These are phyloP conservation scores for Wickerhamiella occidentalis DNA, from an alignment of 805 yeast genomes.

Conservation along the genomic window DNA sequence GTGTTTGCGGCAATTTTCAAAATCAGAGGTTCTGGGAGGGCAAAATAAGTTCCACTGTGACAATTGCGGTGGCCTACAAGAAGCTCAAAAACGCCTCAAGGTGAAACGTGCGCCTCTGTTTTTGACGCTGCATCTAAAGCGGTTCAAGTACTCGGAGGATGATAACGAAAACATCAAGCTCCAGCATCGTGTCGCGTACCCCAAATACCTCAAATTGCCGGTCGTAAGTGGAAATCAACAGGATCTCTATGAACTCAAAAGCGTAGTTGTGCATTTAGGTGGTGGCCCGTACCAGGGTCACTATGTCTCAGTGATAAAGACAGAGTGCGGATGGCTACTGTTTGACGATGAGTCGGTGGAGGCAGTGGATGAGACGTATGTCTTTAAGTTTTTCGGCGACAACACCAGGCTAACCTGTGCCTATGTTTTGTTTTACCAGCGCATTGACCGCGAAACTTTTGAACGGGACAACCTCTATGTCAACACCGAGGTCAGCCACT, in stretches of 20 bases:
- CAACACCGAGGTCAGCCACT: conserved; percentile 8
- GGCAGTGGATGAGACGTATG: conserved; percentile 69
- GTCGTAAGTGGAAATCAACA: conserved; percentile 45
- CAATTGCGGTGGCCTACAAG: conserved; percentile 78
- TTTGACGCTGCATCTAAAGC: conserved; percentile 71
- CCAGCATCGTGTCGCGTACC: conserved; percentile 74
- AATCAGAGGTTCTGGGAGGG: conserved; percentile 72
- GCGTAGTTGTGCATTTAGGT: conserved; percentile 87
- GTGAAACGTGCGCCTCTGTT: conserved; percentile 65
- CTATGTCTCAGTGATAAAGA: conserved; percentile 76
- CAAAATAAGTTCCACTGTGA: conserved; percentile 91
- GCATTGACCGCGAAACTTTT: conserved; percentile 27
- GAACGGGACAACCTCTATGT: conserved; percentile 12
- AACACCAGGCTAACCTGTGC: conserved; percentile 84
- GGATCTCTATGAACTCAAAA: conserved; percentile 65
- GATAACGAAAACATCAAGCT: conserved; percentile 72
- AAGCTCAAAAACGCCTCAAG: conserved; percentile 82
- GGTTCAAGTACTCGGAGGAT: conserved; percentile 84
- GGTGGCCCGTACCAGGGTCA: conserved; percentile 98
- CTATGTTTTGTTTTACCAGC: conserved; percentile 72
- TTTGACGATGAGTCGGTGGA: conserved; percentile 96
- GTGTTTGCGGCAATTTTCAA: conserved; percentile 69
- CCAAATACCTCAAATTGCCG: conserved; percentile 56
- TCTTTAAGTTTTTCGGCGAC: conserved; percentile 77
- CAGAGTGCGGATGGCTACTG: conserved; percentile 73